Percentiles rank a stretch among this genome's conserved stretches.
Evolutionary conservation across 2,329 filamentous ascomycete species (phyloP).

Genomic region (Fusarium musae): DNA sequence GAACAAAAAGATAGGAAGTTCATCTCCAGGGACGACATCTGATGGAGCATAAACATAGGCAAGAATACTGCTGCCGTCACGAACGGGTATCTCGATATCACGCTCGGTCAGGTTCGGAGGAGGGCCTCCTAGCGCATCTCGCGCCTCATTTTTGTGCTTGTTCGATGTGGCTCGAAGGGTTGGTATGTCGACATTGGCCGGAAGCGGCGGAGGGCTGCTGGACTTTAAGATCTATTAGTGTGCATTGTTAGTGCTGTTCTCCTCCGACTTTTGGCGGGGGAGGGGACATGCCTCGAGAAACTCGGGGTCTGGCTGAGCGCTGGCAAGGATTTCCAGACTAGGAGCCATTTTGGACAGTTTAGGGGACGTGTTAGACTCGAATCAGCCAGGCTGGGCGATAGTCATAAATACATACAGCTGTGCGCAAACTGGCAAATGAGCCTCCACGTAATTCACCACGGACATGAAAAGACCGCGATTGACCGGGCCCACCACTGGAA

Average conservation of each 20-base stretch:
- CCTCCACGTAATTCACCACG: background rate
- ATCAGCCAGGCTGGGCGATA: rapidly evolving
- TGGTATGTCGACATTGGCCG: background rate
- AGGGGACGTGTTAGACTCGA: background rate
- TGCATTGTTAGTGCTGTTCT: background rate
- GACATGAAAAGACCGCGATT: background rate
- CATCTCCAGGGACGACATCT: background rate
- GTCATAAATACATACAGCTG: background rate
- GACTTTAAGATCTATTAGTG: background rate
- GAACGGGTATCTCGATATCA: background rate
- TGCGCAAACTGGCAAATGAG: background rate
- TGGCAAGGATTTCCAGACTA: background rate
- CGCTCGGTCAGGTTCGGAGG: background rate
- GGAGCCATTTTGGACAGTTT: background rate
- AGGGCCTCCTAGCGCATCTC: background rate
- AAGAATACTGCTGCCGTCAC: background rate
- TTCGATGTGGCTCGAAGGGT: background rate
- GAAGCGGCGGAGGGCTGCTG: background rate
- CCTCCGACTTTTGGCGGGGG: background rate
- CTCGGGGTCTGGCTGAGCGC: background rate
- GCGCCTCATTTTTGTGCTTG: background rate
- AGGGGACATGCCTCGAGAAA: background rate
- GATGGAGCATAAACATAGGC: background rate
- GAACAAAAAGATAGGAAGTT: background rate
- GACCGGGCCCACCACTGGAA: background rate